These are phyloP conservation scores for Skeletonema potamos DNA, from an alignment of 108 stramenopile genomes.

Conservation along the genomic window DNA sequence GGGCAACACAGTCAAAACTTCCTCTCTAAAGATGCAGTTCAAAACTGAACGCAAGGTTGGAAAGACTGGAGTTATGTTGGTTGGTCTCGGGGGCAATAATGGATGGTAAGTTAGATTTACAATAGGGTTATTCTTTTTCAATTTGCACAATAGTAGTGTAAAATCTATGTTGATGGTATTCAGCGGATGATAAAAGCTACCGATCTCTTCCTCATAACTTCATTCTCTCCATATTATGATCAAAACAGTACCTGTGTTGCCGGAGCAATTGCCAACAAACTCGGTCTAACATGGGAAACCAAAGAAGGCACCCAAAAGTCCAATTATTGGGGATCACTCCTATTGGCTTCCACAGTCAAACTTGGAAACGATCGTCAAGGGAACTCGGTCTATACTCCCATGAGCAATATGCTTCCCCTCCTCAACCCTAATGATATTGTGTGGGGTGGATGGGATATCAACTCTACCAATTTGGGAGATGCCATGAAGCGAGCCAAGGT, in stretches of 20 bases:
- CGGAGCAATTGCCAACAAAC: constrained; percentile 94
- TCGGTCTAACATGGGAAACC: constrained; percentile 89
- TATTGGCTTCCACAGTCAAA: constrained; percentile 91
- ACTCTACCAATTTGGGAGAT: constrained; percentile 84
- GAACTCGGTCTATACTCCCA: constrained; percentile 88
- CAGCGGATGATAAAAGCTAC: neutral
- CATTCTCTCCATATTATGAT: too few species aligned
- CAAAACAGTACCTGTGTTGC: constrained; percentile 75
- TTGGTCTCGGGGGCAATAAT: constrained; percentile 98
- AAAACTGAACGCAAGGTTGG: constrained; percentile 87
- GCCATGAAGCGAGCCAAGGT: constrained; percentile 93
- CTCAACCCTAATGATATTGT: constrained; percentile 93
- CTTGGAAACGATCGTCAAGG: constrained; percentile 86
- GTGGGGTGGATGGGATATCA: constrained; percentile 99
- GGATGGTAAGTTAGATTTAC: constrained; percentile 70
- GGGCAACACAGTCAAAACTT: constrained; percentile 79
- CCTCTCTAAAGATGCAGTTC: constrained; percentile 79
- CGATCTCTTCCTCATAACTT: neutral
- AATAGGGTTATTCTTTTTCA: neutral
- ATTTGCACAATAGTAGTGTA: neutral
- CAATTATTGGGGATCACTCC: constrained; percentile 96
- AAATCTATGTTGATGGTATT: neutral
- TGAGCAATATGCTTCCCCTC: constrained; percentile 93
- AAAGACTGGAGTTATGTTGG: constrained; percentile 95
- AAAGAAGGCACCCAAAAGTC: constrained; percentile 87